phyloP scores from a whole-genome alignment of 495 filamentous ascomycete species.

The Hypoxylon lienhwacheense region DNA sequence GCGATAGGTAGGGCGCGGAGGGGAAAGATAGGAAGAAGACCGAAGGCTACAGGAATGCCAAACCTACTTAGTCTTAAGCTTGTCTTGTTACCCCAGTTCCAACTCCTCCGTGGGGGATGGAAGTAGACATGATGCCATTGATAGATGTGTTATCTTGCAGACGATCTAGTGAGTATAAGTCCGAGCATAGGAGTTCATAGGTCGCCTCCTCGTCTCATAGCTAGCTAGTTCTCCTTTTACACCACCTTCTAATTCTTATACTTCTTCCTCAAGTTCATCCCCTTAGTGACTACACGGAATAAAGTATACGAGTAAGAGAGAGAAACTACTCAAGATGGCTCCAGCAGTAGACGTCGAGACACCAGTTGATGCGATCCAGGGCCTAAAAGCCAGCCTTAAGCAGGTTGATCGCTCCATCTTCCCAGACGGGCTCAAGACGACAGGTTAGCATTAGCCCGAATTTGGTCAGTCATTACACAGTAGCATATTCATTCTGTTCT shows the following conservation, averaged over 20 bases:
- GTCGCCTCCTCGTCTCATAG: conserved; percentile 9
- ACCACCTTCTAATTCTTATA: conserved; percentile 7
- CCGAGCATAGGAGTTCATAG: no score
- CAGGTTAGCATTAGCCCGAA: conserved; percentile 23
- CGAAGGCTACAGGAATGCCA: conserved; percentile 25
- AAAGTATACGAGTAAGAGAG: no score
- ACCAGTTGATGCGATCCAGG: conserved; percentile 26
- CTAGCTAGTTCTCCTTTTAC: not conserved
- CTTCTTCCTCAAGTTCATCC: not conserved
- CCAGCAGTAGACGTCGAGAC: conserved; percentile 30
- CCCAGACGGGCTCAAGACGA: conserved; percentile 55
- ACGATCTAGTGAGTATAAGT: conserved; percentile 8
- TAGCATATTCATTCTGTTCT: conserved; percentile 13
- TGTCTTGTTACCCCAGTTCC: conserved; percentile 8
- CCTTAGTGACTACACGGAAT: conserved; percentile 4
- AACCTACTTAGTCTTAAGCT: conserved; percentile 11
- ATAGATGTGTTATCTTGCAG: conserved; percentile 28
- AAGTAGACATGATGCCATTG: conserved; percentile 23
- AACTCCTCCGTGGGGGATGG: conserved; percentile 7
- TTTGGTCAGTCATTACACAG: not conserved
- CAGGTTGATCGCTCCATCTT: conserved; percentile 43
- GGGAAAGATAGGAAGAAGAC: conserved; percentile 28
- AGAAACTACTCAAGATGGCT: conserved; percentile 33
- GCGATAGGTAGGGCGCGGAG: conserved; percentile 25
- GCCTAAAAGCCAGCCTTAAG: conserved; percentile 30